These are phyloP conservation scores for Penicillium palitans DNA, from an alignment of 2,329 filamentous ascomycete genomes.

Conservation along the genomic window DNA sequence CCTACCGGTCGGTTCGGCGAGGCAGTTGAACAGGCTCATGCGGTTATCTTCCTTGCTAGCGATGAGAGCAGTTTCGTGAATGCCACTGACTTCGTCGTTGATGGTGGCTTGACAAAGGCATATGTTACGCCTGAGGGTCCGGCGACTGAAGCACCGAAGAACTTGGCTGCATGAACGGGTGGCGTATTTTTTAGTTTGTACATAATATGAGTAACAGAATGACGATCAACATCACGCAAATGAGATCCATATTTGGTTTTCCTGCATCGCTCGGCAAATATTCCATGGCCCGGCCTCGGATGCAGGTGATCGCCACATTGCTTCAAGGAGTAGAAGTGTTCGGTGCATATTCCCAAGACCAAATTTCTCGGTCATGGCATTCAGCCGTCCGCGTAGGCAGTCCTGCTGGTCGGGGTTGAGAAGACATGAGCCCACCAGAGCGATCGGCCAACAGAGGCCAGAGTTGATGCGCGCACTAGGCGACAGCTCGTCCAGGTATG, in stretches of 20 bases:
- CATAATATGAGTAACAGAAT: conserved; percentile 11
- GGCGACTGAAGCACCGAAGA: conserved; percentile 54
- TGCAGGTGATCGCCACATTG: conserved; percentile 44
- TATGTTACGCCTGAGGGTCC: conserved; percentile 69
- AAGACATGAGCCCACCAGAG: conserved; percentile 33
- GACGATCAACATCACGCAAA: conserved; percentile 42
- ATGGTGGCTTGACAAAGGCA: conserved; percentile 89
- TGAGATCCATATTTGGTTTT: conserved; percentile 52
- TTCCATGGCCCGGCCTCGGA: conserved; percentile 46
- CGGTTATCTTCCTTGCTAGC: conserved; percentile 81
- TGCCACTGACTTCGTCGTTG: conserved; percentile 88
- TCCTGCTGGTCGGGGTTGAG: conserved; percentile 23
- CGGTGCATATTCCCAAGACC: conserved; percentile 51
- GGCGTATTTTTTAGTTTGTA: conserved; percentile 13
- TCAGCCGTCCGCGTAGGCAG: conserved; percentile 32
- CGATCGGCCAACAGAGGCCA: conserved; percentile 37
- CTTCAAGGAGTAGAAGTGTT: conserved; percentile 45
- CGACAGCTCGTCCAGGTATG: conserved; percentile 27
- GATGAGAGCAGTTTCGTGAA: conserved; percentile 90
- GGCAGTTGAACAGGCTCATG: conserved; percentile 87
- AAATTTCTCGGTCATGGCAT: conserved; percentile 34
- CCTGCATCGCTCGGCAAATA: conserved; percentile 49
- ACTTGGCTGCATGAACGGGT: conserved; percentile 35
- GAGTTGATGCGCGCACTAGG: conserved; percentile 36
- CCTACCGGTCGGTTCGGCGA: conserved; percentile 88